These are phyloP conservation scores for Fusarium torulosum DNA, from an alignment of 2,329 filamentous ascomycete genomes.

Conservation along the genomic window DNA sequence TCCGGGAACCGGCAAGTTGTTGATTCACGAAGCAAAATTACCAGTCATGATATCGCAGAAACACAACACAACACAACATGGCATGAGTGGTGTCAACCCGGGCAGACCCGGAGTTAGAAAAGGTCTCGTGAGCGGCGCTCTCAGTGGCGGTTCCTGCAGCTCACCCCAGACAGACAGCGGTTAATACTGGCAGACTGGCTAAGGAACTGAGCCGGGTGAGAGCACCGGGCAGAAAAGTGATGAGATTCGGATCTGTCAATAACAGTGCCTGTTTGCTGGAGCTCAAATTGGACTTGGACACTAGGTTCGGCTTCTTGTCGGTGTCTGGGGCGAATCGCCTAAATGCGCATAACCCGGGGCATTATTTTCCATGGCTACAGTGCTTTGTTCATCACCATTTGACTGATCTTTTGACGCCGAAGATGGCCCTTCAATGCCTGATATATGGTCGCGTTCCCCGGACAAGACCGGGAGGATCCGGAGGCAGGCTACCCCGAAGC, in stretches of 20 bases:
- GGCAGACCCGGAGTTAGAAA: conserved; percentile 45
- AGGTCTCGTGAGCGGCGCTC: conserved; percentile 45
- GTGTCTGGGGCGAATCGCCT: conserved; percentile 33
- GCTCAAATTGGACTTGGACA: conserved; percentile 7
- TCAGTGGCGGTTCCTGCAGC: conserved; percentile 49
- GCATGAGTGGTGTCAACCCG: conserved; percentile 47
- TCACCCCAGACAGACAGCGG: conserved; percentile 34
- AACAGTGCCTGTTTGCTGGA: conserved; percentile 18
- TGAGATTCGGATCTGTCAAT: conserved; percentile 38
- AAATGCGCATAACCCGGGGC: conserved; percentile 16
- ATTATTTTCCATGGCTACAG: conserved; percentile 3
- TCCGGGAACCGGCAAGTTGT: conserved; percentile 23
- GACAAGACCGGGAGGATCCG: conserved; percentile 44
- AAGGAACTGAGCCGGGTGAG: not conserved
- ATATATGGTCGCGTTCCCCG: conserved; percentile 13
- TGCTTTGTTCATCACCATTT: not conserved
- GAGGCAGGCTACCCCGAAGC: conserved; percentile 36
- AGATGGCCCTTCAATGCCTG: conserved; percentile 29
- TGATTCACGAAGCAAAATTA: conserved; percentile 11
- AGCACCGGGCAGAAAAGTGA: conserved; percentile 24
- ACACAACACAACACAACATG: conserved; percentile 42
- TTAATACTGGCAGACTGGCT: conserved; percentile 7
- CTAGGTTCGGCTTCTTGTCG: conserved; percentile 35
- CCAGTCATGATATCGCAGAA: conserved; percentile 24
- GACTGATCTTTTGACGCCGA: not conserved